Evolutionary conservation across 2,329 filamentous ascomycete species (phyloP).

Genomic region (Scolecobasidium constrictum): DNA sequence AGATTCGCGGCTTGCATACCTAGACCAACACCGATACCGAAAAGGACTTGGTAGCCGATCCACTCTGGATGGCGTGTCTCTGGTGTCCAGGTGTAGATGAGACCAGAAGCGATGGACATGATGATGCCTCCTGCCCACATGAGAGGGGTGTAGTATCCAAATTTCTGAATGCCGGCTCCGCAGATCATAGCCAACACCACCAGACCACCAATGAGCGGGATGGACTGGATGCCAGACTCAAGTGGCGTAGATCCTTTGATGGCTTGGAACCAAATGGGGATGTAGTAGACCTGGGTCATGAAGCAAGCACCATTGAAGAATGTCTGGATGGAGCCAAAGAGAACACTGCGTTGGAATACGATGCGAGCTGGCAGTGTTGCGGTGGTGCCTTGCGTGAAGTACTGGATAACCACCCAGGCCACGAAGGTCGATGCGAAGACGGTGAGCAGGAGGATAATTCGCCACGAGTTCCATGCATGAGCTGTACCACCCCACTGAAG

Average conservation of each 20-base stretch:
- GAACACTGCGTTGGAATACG: conserved; percentile 10
- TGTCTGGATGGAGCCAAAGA: conserved; percentile 3
- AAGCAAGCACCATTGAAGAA: conserved; percentile 6
- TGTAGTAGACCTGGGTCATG: conserved; percentile 15
- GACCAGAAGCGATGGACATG: conserved; percentile 25
- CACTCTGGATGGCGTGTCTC: conserved; percentile 16
- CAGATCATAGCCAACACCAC: conserved; percentile 20
- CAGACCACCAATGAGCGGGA: conserved; percentile 28
- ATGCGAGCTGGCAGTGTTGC: conserved; percentile 17
- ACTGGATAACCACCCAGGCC: conserved; percentile 17
- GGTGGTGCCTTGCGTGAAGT: conserved; percentile 12
- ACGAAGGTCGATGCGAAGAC: conserved; percentile 9
- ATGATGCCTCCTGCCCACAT: conserved; percentile 23
- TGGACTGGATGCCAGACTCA: conserved; percentile 21
- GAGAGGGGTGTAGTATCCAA: conserved; percentile 27
- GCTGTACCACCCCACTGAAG: conserved; percentile 25
- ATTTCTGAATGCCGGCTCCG: conserved; percentile 23
- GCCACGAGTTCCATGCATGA: conserved; percentile 12
- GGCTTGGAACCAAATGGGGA: conserved; percentile 32
- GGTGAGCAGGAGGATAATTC: conserved; percentile 14
- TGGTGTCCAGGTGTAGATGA: conserved; percentile 23
- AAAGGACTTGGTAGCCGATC: conserved; percentile 28
- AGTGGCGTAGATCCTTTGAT: conserved; percentile 29
- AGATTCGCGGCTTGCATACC: conserved; percentile 14
- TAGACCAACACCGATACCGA: conserved; percentile 16